phyloP scores from a whole-genome alignment of 192 early-diverging fungal species.

The Jimgerdemannia lactiflua region DNA sequence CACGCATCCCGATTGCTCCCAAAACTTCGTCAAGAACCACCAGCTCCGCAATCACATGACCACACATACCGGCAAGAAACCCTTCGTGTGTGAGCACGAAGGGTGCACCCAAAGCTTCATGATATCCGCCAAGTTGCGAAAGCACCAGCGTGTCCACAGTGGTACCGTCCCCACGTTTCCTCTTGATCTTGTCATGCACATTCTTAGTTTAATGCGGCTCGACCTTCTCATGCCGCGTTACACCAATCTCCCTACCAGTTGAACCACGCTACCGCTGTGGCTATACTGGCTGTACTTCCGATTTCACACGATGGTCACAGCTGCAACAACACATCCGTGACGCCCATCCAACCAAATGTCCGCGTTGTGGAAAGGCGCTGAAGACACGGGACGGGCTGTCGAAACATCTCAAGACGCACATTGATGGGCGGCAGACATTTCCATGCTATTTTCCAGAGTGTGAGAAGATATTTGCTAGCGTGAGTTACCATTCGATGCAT shows the following conservation, averaged over 20 bases:
- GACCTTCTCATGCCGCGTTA: no score
- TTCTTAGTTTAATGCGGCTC: no score
- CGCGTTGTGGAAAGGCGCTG: conserved; percentile 15
- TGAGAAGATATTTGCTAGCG: conserved; percentile 26
- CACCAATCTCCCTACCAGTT: conserved; percentile 8
- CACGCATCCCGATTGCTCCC: conserved; percentile 32
- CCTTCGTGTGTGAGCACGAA: conserved; percentile 29
- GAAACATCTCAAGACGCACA: conserved; percentile 26
- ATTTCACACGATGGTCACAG: conserved; percentile 34
- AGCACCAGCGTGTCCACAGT: conserved; percentile 29
- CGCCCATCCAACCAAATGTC: conserved; percentile 20
- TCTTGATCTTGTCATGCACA: not conserved
- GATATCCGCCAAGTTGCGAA: conserved; percentile 29
- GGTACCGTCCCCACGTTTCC: not conserved
- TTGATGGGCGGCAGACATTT: conserved; percentile 14
- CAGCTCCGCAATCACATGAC: conserved; percentile 38
- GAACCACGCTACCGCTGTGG: conserved; percentile 32
- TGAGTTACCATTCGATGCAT: conserved; percentile 2
- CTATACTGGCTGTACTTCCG: conserved; percentile 21
- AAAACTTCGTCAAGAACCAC: conserved; percentile 31
- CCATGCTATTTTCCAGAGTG: conserved; percentile 23
- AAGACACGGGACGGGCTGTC: conserved; percentile 16
- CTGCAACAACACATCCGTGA: conserved; percentile 29
- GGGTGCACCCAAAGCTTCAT: conserved; percentile 37
- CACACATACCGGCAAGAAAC: conserved; percentile 36